These are phyloP conservation scores for Vitis riparia DNA, from an alignment of 164 flowering plant species.

Conservation along the genomic window DNA sequence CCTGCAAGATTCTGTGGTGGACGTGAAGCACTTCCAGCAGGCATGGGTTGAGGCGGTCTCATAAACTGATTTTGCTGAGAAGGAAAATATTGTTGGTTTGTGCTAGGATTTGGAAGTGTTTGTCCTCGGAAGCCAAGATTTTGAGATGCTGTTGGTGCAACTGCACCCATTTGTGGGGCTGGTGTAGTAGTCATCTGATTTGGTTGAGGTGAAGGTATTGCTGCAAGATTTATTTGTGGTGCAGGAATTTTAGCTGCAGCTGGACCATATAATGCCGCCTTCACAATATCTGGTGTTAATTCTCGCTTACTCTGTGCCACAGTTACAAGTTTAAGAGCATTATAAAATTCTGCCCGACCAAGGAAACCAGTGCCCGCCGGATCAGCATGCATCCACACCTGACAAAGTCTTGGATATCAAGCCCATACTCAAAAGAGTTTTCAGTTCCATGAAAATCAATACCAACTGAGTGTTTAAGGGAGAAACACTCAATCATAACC, in stretches of 20 bases:
- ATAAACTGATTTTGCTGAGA: conserved; percentile 47
- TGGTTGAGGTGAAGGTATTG: conserved; percentile 39
- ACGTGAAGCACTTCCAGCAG: conserved; percentile 37
- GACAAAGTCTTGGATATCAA: background rate
- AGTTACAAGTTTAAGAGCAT: conserved; percentile 92
- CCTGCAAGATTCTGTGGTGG: conserved; percentile 37
- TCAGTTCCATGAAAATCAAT: too few species aligned
- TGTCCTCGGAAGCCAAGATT: conserved; percentile 59
- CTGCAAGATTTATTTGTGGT: conserved; percentile 75
- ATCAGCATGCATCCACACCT: conserved; percentile 95
- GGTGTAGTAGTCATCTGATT: conserved; percentile 36
- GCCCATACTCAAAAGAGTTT: too few species aligned
- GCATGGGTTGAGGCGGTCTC: conserved; percentile 54
- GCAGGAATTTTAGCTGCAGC: conserved; percentile 95
- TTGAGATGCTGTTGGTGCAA: conserved; percentile 44
- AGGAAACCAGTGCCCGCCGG: conserved; percentile 75
- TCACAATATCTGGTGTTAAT: conserved; percentile 85
- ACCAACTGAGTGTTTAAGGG: too few species aligned
- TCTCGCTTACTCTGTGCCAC: conserved; percentile 96
- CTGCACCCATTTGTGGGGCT: conserved; percentile 37
- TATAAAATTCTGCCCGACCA: conserved; percentile 79
- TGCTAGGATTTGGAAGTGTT: conserved; percentile 31
- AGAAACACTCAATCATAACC: too few species aligned
- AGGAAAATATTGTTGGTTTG: conserved; percentile 45
- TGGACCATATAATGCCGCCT: conserved; percentile 83